Base-by-base conservation (phyloP, 495 filamentous ascomycete species). In the Trichoderma parareesei region DNA sequence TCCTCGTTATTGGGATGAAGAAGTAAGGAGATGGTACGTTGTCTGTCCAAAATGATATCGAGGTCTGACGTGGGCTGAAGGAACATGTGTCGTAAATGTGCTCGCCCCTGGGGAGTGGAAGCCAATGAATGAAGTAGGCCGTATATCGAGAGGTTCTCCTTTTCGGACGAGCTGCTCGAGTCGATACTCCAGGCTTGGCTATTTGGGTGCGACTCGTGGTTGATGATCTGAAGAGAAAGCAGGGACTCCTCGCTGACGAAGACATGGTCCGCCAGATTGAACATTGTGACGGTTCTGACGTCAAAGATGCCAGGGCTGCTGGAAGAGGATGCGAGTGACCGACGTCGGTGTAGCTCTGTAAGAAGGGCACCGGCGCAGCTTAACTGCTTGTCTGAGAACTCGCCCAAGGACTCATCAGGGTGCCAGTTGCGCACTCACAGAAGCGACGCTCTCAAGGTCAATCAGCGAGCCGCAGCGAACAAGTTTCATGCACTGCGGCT, bases 341-440 rank as follows among this genome's bases (percentile, higher is more conserved):
- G 85, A 63, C 88, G 84, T 64, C 91, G 82, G 69, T 91, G 86
- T 11, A 98, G 70, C 66, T 95, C 92, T 4, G 83, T 83, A 42
- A 98, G 79, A 16, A 98, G 77, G 16, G 92, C 93, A 40, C 95
- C 92, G 41, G 88, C 89, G 71, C 94, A 98, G 0, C 93, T 91
- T 42, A 82, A 69, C 74, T 76, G 27, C 11, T 5, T 5, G 7
- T 13, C 2, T 60, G 1, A 65, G 71, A 49, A 72, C 35, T 61
- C n/a, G 20, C 67, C 63, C 44, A 49, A 1, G 40, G 48, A 5
- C 0, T 13, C 35, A 13, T 43, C 13, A 57, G 11, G n/a, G 49
- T 57, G 1, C 42, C 41, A 27, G 4, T 5, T 43, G n/a, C 57
- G 6, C 41, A 44, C 67, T 68, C 27, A 76, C 74, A 13, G 78